Evolutionary conservation across 1,284 basidiomycete genomes (phyloP), one percentile per base, ranked within the genome.

Genomic region (Rhodotorula sp.): DNA sequence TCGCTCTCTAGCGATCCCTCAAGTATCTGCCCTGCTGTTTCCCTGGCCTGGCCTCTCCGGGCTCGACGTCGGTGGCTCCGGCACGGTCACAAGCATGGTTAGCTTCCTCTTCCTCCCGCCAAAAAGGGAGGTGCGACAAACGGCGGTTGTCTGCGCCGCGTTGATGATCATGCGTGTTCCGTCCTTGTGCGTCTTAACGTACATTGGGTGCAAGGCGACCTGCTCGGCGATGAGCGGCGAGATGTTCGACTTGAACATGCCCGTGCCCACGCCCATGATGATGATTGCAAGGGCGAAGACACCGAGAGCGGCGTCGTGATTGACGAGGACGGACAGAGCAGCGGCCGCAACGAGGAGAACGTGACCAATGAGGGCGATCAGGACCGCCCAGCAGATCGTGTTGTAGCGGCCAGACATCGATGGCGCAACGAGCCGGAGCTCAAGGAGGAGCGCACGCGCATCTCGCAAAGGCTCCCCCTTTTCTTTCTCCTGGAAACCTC

Each of bases 81-180:
- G 7, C 39, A 39, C n/a, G n/a, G n/a, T n/a, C n/a, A n/a, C n/a
- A n/a, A n/a, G n/a, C n/a, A n/a, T n/a, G n/a, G n/a, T n/a, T n/a
- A n/a, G n/a, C n/a, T n/a, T n/a, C n/a, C n/a, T n/a, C n/a, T n/a
- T n/a, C n/a, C n/a, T n/a, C n/a, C n/a, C n/a, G n/a, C n/a, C n/a
- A n/a, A n/a, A n/a, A n/a, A n/a, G n/a, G n/a, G n/a, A n/a, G n/a
- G 55, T 90, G 87, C 65, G 88, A 85, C 37, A 77, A 70, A 15
- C 76, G 67, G 88, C 83, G 9, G 88, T 85, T 2, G 93, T 94
- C 78, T 90, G 78, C 0, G 84, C 80, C 0, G 92, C 92, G 80
- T 94, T 91, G 48, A 94, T 87, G 72, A 94, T 88, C 66, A 94
- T 91, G 48, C 88, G 84, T 81, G 92, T 89, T 58, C 91, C 91